Evolutionary conservation across 2,329 filamentous ascomycete species (phyloP), one percentile per base, ranked within the genome.

Genomic region (Tympanopsis confertula): DNA sequence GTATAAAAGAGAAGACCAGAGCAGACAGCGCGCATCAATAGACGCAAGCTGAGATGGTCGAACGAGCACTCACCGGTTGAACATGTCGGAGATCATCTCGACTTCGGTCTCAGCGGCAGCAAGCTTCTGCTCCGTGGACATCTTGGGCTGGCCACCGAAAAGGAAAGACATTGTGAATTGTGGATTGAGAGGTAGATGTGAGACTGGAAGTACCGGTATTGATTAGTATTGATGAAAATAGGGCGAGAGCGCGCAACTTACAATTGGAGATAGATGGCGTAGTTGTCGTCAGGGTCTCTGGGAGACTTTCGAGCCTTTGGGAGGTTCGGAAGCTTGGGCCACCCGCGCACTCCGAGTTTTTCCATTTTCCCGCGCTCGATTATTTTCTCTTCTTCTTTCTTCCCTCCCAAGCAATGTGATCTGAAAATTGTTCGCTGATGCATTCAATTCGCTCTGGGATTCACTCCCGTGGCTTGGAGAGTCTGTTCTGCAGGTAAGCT

Each of bases 81-180:
- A 94, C 82, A 96, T 95, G 63, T 95, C 88, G 44, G 87, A 86
- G 50, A 95, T 79, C 71, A 96, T 88, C 66, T 95, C 91, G 64
- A 96, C 86, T 69, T 98, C 93, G 49, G 86, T 82, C 69, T 98
- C 89, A 52, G 93, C 88, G 53, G 86, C 85, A 53, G 86, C 84
- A 61, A 98, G 91, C 75, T 96, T 98, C 72, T 96, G 85, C 62
- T 86, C 88, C 54, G 88, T 94, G 46, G 86, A 83, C 58, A 88
- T 83, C 68, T 95, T 86, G 44, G 86, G 84, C 48, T 77, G 70
- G 53, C 71, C 69, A 57, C 82, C 76, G 57, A 81, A 81, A 50
- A 84, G 73, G 67, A 83, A 82, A 46, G 79, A 83, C 80, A 84
- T 84, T 39, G 50, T 71, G 58, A 45, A 22, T 42, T 40, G 35